Conservation (phyloP, 345 rosid genomes). For the Lumnitzera racemosa region DNA sequence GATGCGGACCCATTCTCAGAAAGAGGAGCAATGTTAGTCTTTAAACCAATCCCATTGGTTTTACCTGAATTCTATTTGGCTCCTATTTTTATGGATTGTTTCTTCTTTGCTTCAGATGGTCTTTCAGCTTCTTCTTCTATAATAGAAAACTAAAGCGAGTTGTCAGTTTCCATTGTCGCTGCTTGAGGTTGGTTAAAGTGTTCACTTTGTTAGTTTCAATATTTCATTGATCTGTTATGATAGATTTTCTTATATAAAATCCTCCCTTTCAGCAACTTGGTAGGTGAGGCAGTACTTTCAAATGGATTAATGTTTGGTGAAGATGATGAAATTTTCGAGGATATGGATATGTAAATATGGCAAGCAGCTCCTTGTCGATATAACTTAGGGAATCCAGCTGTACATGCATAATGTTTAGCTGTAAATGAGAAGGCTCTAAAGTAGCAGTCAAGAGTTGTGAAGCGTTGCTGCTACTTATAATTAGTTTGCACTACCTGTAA, state of each 20-base stretch:
- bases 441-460: neutral
- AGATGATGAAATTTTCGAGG: conserved; percentile 64
- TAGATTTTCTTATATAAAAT: conserved; percentile 2
- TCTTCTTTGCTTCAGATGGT: conserved; percentile 51
- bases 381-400: conserved; percentile 8
- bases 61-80: too few species aligned
- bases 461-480: too few species aligned
- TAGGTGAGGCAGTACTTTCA: conserved; percentile 43
- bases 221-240: neutral
- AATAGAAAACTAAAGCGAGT: conserved; percentile 87
- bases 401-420: conserved; percentile 11
- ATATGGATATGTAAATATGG: conserved; percentile 72
- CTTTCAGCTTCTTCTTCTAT: conserved; percentile 90
- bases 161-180: conserved; percentile 69
- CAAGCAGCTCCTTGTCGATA: conserved; percentile 9
- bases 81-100: conserved; percentile 6
- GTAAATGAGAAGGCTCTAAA: neutral
- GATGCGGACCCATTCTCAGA: conserved; percentile 83
- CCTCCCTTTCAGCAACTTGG: conserved; percentile 58
- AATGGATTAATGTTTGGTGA: conserved; percentile 38
- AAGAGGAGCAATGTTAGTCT: conserved; percentile 65
- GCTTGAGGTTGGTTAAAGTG: conserved; percentile 52
- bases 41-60: too few species aligned
- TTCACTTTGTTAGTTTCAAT: conserved; percentile 8
- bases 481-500: too few species aligned